A percentile compares a stretch with the other conserved stretches of the same genome.
These are phyloP conservation scores for Monosporozyma unispora DNA, from an alignment of 805 yeast genomes.

Conservation along the genomic window DNA sequence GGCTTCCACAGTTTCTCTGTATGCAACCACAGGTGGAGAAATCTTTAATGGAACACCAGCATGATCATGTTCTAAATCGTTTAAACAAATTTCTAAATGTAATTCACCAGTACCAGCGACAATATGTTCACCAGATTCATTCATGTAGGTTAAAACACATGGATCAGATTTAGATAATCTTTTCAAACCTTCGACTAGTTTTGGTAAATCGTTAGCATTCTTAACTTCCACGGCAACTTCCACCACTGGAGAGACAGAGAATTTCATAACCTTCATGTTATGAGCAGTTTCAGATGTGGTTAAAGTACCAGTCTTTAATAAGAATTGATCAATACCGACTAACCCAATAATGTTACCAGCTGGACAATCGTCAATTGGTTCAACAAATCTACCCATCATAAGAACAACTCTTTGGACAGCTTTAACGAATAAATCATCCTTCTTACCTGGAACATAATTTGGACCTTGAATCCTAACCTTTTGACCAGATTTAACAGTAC, in stretches of 20 bases:
- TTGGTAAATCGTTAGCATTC: slow-evolving; percentile 98
- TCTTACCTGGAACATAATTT: slow-evolving; percentile 96
- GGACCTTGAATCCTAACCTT: slow-evolving; percentile 99
- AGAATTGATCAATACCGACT: slow-evolving; percentile 99
- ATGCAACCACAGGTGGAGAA: slow-evolving; percentile 95
- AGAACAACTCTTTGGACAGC: slow-evolving; percentile 97
- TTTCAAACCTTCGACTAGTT: slow-evolving; percentile 99
- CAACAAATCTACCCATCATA: slow-evolving; percentile 99
- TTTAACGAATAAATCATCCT: slow-evolving; percentile 94
- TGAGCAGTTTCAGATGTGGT: slow-evolving; percentile 95
- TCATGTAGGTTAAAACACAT: slow-evolving; percentile 82
- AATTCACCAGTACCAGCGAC: slow-evolving; percentile 99
- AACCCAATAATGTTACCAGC: slow-evolving; percentile 99
- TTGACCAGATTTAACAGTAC: slow-evolving; percentile 98
- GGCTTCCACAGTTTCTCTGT: slow-evolving; percentile 95
- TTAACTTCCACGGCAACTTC: slow-evolving; percentile 99
- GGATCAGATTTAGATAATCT: slow-evolving; percentile 99
- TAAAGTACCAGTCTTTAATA: slow-evolving; percentile 97
- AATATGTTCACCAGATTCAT: slow-evolving; percentile 97
- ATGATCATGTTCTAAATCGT: slow-evolving; percentile 95
- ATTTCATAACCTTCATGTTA: slow-evolving; percentile 99
- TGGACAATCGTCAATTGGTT: slow-evolving; percentile 98
- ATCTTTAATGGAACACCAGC: slow-evolving; percentile 98
- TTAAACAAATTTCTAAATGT: slow-evolving; percentile 95
- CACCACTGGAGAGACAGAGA: slow-evolving; percentile 99